phyloP scores from a whole-genome alignment of 202 grass and related monocot species.

The Brachypodium distachyon region DNA sequence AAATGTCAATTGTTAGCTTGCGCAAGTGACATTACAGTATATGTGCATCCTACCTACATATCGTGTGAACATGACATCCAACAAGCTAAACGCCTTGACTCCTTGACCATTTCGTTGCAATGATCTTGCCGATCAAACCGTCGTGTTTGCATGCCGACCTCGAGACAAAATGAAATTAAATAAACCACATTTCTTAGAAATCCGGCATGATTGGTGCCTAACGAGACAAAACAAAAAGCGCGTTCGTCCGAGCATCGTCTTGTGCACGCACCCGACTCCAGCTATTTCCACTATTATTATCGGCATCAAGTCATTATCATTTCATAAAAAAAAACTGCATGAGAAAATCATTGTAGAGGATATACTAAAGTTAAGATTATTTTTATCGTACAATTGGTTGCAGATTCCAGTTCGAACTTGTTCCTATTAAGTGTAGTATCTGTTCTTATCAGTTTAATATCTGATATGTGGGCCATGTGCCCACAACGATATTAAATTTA shows the following conservation, averaged over 20 bases:
- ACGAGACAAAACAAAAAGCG: not conserved
- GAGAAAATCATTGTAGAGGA: not conserved
- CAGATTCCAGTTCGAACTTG: no score
- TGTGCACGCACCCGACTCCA: not conserved
- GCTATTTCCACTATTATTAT: not conserved
- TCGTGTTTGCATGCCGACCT: not conserved
- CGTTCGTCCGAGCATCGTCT: not conserved
- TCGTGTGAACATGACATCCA: conserved; percentile 18
- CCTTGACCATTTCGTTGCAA: conserved; percentile 21
- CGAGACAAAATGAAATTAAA: no score
- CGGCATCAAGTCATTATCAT: not conserved
- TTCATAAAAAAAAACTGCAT: not conserved
- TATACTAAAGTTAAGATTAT: not conserved
- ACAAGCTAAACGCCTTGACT: conserved; percentile 22
- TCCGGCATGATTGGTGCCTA: not conserved
- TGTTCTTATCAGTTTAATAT: conserved; percentile 72
- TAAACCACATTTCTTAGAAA: not conserved
- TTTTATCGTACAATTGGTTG: no score
- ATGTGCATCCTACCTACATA: no score
- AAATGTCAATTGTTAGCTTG: not conserved
- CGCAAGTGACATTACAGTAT: not conserved
- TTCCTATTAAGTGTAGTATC: conserved; percentile 70
- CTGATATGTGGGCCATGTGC: not conserved
- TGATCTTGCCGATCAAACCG: not conserved
- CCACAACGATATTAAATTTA: conserved; percentile 1